Percentiles rank a stretch among this genome's conserved stretches.
Conservation (phyloP, 495 filamentous ascomycete genomes). For the Xanthoparmelia taractica region DNA sequence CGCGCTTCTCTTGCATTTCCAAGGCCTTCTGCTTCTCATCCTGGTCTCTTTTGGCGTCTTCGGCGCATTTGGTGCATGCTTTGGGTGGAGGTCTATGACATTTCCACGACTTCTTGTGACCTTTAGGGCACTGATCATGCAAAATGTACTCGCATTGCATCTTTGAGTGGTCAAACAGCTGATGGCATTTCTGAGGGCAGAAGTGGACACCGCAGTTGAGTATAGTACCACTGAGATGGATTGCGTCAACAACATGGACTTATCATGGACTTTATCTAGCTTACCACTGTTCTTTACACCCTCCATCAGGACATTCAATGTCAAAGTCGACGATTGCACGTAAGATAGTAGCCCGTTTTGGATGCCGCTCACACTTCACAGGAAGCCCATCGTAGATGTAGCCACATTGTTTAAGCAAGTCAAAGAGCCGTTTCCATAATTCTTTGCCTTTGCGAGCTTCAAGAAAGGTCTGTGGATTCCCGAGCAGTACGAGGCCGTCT, state of each 20-base stretch:
- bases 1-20: conserved; percentile 45
- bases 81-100: conserved; percentile 30
- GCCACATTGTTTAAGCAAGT: conserved; percentile 44
- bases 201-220: conserved; percentile 56
- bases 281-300: conserved; percentile 40
- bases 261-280: not conserved
- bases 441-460: conserved; percentile 51
- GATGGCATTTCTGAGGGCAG: conserved; percentile 58
- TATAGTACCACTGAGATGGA: conserved; percentile 39
- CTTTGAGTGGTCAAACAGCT: conserved; percentile 58
- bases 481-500: conserved; percentile 61
- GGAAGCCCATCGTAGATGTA: conserved; percentile 66
- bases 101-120: conserved; percentile 39
- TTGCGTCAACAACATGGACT: not conserved
- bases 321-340: conserved; percentile 49
- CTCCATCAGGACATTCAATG: conserved; percentile 59
- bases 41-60: conserved; percentile 35
- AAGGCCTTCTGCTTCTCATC: conserved; percentile 42
- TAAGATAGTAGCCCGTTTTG: conserved; percentile 41
- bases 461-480: conserved; percentile 61
- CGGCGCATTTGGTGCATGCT: conserved; percentile 38
- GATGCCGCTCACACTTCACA: conserved; percentile 60
- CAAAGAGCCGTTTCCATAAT: conserved; percentile 53
- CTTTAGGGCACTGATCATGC: conserved; percentile 41
- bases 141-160: conserved; percentile 47